Evolutionary conservation across 805 yeast genomes (phyloP).

Genomic region (Saccharomycopsis malanga): DNA sequence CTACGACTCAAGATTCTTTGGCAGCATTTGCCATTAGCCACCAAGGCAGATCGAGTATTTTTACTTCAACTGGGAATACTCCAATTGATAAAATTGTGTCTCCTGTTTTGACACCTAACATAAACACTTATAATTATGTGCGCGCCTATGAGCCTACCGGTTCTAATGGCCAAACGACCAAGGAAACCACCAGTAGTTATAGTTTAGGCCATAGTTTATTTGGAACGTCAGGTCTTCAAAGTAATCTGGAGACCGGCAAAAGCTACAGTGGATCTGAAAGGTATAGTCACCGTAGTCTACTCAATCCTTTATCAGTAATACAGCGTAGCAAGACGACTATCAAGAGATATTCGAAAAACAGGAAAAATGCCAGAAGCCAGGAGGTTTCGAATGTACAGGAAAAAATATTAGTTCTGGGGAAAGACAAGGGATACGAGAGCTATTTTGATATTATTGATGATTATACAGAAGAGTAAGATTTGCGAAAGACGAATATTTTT

Average conservation of each 20-base stretch:
- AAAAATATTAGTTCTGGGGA: too few relatives aligned
- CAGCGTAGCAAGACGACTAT: background rate
- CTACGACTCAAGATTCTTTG: background rate
- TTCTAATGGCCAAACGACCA: background rate
- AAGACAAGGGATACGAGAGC: too few relatives aligned
- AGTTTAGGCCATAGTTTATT: background rate
- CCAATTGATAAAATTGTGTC: slow-evolving; percentile 8
- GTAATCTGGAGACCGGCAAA: too few relatives aligned
- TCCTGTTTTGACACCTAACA: background rate
- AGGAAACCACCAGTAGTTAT: background rate
- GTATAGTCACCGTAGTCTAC: background rate
- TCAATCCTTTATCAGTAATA: background rate
- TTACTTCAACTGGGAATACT: slow-evolving; percentile 11
- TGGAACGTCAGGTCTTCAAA: too few relatives aligned
- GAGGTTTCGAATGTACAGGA: too few relatives aligned
- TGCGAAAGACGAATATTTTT: too few relatives aligned
- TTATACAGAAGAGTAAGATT: too few relatives aligned
- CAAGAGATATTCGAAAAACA: background rate
- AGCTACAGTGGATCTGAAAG: too few relatives aligned
- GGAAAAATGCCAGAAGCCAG: background rate
- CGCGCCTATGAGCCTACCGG: background rate
- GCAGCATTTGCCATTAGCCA: slow-evolving; percentile 1
- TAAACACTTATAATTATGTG: background rate
- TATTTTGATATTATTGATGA: too few relatives aligned
- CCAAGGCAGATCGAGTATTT: slow-evolving; percentile 6